Conservation (phyloP, 305 asterid species). For the Coffea humblotiana region DNA sequence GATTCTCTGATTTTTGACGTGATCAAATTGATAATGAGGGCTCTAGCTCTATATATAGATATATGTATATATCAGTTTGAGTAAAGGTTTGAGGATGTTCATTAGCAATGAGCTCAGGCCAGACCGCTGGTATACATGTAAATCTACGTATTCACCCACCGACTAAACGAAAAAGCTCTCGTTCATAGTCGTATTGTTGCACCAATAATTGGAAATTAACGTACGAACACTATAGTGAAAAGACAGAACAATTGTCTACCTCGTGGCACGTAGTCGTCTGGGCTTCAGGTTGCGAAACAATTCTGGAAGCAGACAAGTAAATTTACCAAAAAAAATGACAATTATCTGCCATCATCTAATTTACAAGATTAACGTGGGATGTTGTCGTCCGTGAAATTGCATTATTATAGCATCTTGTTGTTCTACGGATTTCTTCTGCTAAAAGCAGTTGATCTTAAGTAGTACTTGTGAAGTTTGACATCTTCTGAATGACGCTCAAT, state of each 20-base stretch:
- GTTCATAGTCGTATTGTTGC: background rate
- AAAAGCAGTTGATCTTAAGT: background rate
- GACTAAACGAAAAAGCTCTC: no score
- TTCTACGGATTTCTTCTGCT: background rate
- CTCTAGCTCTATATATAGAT: no score
- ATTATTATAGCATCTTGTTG: background rate
- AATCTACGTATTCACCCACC: no score
- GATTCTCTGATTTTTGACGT: no score
- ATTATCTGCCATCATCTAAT: background rate
- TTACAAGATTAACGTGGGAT: background rate
- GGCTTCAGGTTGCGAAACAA: background rate
- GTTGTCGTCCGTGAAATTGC: background rate
- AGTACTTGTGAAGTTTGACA: background rate
- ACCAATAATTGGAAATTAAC: slow-evolving; percentile 1
- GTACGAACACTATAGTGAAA: background rate
- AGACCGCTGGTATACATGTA: no score
- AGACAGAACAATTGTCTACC: background rate
- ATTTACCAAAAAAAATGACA: background rate
- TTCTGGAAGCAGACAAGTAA: slow-evolving; percentile 5
- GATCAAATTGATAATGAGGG: no score
- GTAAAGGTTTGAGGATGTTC: no score
- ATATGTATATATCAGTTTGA: no score
- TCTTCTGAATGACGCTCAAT: no score
- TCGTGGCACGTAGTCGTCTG: background rate
- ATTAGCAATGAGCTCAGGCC: no score